Base-by-base conservation (phyloP, 495 filamentous ascomycete species). In the Haplographium delicatum region DNA sequence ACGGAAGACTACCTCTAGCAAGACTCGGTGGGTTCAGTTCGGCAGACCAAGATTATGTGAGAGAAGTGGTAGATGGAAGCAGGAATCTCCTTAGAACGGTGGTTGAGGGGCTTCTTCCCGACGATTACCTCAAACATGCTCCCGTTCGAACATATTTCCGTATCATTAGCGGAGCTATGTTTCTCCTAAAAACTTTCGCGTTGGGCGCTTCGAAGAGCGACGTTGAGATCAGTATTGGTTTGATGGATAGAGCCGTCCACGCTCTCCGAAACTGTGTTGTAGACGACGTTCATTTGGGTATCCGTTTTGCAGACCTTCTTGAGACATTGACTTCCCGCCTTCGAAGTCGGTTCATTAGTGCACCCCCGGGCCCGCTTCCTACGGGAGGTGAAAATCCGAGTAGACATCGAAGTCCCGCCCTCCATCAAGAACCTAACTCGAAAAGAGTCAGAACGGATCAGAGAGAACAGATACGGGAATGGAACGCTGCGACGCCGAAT, bases 251-350 rank as follows among this genome's bases (percentile, higher is more conserved):
- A 13, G 88, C 86, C 0, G 83, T 94, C 1, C 74, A 85, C 54
- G 90, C 88, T 18, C 73, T 98, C 19, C 80, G 86, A 19, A 86
- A 80, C 48, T 91, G 83, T 44, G 88, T 94, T 1, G 91, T 96
- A 5, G 93, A 98, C 63, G 93, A 97, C 59, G 88, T 98, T 16
- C 93, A 98, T 67, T 76, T 98, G n/a, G 91, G 84, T 25, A 88
- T 90, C 44, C 83, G 89, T 10, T 95, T 96, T 57, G 88, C 91
- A n/a, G 89, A 95, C 53, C 78, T 96, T 41, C 77, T 96, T 1
- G 86, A 94, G 62, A 83, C 83, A 6, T 68, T 94, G 40, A 91
- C 86, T 2, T 79, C 79, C 22, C 79, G 85, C 35, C 76, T 93
- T 44, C 76, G 85, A 18, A 82, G 80, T 44, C 78, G 86, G 11